Percentiles rank a stretch among this genome's conserved stretches.
Conservation (phyloP, 179 eudicot species). For the Amaranthus tricolor region DNA sequence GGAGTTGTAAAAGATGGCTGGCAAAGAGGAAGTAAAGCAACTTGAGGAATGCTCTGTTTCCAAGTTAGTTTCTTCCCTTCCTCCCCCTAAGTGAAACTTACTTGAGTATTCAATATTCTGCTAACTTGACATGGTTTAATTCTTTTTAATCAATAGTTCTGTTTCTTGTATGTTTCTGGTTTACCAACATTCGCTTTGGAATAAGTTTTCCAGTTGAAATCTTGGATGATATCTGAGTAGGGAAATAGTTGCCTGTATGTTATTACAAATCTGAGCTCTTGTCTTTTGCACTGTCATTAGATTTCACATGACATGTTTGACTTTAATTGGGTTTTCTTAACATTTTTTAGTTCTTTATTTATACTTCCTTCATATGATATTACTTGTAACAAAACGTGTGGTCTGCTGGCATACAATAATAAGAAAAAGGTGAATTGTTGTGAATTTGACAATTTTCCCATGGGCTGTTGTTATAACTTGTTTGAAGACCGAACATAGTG, state of each 20-base stretch:
- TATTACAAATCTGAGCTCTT: not conserved
- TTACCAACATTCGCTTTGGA: not conserved
- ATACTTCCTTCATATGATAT: too few species aligned
- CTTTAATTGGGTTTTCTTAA: not conserved
- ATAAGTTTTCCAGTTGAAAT: not conserved
- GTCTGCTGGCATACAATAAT: too few species aligned
- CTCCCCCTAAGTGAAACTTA: too few species aligned
- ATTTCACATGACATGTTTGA: not conserved
- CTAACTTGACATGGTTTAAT: not conserved
- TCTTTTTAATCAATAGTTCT: not conserved
- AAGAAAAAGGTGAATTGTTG: too few species aligned
- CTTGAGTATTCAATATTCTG: too few species aligned
- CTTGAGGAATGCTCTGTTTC: constrained; percentile 85
- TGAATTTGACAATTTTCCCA: too few species aligned
- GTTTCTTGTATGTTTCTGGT: not conserved
- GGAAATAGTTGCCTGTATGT: not conserved
- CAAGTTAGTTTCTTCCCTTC: constrained; percentile 44
- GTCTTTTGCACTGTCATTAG: not conserved
- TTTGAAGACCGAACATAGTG: too few species aligned
- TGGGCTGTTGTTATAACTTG: too few species aligned
- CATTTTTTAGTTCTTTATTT: not conserved
- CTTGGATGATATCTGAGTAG: not conserved
- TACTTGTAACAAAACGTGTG: too few species aligned
- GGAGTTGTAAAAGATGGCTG: constrained; percentile 39
- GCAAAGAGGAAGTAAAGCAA: constrained; percentile 53